These are phyloP conservation scores for Keithomyces neogunnii DNA, from an alignment of 2,329 filamentous ascomycete species.

Conservation along the genomic window DNA sequence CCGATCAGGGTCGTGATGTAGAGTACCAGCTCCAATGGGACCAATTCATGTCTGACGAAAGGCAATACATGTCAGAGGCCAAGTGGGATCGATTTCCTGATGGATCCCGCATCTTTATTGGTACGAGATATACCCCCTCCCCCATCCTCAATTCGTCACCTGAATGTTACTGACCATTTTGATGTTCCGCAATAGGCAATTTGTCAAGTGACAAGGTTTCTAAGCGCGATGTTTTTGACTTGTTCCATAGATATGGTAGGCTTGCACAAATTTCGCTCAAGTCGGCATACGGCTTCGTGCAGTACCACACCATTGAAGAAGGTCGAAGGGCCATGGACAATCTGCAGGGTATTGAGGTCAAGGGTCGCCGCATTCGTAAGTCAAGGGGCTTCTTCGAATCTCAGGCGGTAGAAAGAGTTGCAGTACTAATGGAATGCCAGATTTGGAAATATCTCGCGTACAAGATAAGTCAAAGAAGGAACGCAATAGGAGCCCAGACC, in stretches of 20 bases:
- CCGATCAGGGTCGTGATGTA: slow-evolving; percentile 25
- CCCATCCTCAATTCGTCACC: slow-evolving; percentile 14
- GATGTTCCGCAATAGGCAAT: slow-evolving; percentile 54
- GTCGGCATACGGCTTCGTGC: slow-evolving; percentile 93
- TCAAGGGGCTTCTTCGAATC: slow-evolving; percentile 9
- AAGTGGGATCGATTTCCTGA: slow-evolving; percentile 76
- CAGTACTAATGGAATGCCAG: slow-evolving; percentile 31
- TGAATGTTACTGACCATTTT: slow-evolving; percentile 11
- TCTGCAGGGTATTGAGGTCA: slow-evolving; percentile 73
- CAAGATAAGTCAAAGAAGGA: slow-evolving; percentile 67
- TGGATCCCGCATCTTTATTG: slow-evolving; percentile 72
- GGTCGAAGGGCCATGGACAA: slow-evolving; percentile 66
- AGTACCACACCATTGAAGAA: slow-evolving; percentile 72
- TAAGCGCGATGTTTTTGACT: slow-evolving; percentile 86
- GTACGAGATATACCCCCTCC: slow-evolving; percentile 35
- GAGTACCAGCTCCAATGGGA: slow-evolving; percentile 62
- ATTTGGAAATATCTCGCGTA: slow-evolving; percentile 82
- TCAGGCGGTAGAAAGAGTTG: slow-evolving; percentile 8
- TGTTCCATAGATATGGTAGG: slow-evolving; percentile 78
- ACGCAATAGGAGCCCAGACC: slow-evolving; percentile 53
- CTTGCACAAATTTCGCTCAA: slow-evolving; percentile 95
- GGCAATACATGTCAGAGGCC: slow-evolving; percentile 66
- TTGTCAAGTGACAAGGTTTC: slow-evolving; percentile 87
- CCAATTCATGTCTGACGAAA: slow-evolving; percentile 63
- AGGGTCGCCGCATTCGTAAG: slow-evolving; percentile 91